Base-by-base conservation (phyloP, 2,329 filamentous ascomycete species). In the Pyricularia pennisetigena region DNA sequence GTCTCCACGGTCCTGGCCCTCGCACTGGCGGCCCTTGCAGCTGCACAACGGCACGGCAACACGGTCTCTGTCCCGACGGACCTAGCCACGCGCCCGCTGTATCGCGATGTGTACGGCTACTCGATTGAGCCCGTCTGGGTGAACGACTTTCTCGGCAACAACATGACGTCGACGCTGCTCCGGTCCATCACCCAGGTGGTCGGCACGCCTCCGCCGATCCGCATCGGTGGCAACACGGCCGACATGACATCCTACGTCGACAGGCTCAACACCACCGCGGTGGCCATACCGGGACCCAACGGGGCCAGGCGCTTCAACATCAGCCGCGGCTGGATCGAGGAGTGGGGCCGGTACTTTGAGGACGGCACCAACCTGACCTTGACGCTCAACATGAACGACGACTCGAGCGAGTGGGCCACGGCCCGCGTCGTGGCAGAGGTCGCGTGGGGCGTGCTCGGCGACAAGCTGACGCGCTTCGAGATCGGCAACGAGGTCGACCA, bases 401-500 rank as follows among this genome's bases (percentile, higher is more conserved):
- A 68, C 28, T 28, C 30, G 28, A 61, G 68, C 54, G 54, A 68
- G 35, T 68, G 59, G 57, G 66, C 66, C 54, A 67, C 59, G 12
- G 70, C 70, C 6, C 66, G 67, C 28, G 67, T 64, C 23, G 67
- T 78, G 69, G 76, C 76, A 3, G 69, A 71, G 64, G 75, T 75
- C 1, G 75, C 69, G 28, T 73, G 75, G 71, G 70, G 69, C 9
- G 74, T 72, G 16, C 66, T 67, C 12, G 66, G 66, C 72, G 67
- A 69, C 23, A 73, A 71, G 59, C 73, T 78, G n/a, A 69, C 69
- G 4, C 69, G 74, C 67, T 73, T 78, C 65, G 76, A 78, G 73
- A 72, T 78, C 20, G 77, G 77, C 61, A 78, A 78, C 71, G 77
- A 78, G 70, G 73, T 78, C 65, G 77, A 78, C 70, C 76, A 78